Base-by-base conservation (phyloP, 208 protist species). In the Herpetomonas tarakana region DNA sequence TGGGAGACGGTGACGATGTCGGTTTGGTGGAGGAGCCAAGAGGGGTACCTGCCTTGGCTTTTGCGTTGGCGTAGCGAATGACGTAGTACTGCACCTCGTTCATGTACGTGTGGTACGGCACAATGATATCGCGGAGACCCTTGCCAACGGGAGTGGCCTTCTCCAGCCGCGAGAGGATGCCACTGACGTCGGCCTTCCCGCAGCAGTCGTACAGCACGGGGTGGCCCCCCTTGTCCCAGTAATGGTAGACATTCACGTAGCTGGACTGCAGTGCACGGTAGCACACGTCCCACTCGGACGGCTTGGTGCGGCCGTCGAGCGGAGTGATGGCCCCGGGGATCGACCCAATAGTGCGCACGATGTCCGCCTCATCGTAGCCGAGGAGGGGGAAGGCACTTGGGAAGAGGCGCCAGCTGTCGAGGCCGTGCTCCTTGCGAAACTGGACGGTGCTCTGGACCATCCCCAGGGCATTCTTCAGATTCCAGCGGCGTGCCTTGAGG, bases 51-150 rank as follows among this genome's bases (percentile, higher is more conserved):
- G 59, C 29, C 26, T 69, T 66, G 27, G 62, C 35, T 18, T 72
- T 75, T 11, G 58, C 66, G 52, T 90, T 62, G 0, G 68, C 71
- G 54, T 92, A 84, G 16, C 65, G 55, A 30, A 86, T 74, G 24
- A 92, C 27, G 46, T 78, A 72, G 66, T 86, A 78, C 58, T 86
- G 78, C 28, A 92, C 76, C 58, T 85, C 74, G 63, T 92, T 92
- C 76, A 84, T 81, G 71, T 88, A 88, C 16, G 75, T 70, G 69
- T 92, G 84, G 29, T 86, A 92, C 0, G 65, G 68, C 21, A 88
- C 65, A 52, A 83, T 64, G 14, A 76, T 62, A 28, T 92, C 79
- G 25, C 60, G 64, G 11, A 71, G 38, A 0, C 49, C 25, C 41
- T 83, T 73, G 53, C 76, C 78, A 0, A 66, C 30, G 3, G 70